Conservation (phyloP, 2,329 filamentous ascomycete genomes). For the Penicillium brasilianum region DNA sequence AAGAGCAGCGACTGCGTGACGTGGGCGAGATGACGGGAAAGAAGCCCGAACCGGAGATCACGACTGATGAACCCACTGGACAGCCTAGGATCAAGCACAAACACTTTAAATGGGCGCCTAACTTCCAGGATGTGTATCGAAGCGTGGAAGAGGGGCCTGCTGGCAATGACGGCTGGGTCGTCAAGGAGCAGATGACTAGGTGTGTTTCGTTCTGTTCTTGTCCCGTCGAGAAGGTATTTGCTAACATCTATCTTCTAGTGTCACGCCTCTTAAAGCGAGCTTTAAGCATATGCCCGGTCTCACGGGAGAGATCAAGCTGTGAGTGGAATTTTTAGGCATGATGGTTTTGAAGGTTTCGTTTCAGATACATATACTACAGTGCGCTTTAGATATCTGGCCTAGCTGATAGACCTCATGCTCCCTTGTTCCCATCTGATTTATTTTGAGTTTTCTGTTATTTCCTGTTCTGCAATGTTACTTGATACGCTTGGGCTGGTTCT, state of each 20-base stretch:
- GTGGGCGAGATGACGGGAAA: constrained; percentile 55
- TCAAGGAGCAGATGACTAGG: constrained; percentile 87
- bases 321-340: constrained; percentile 58
- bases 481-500: constrained; percentile 31
- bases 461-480: background rate
- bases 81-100: constrained; percentile 69
- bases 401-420: constrained; percentile 33
- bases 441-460: background rate
- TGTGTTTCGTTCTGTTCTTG: constrained; percentile 43
- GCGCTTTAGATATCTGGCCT: constrained; percentile 34
- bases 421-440: constrained; percentile 18
- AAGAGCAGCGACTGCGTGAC: constrained; percentile 75
- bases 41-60: constrained; percentile 30
- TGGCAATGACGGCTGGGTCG: constrained; percentile 91
- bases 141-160: constrained; percentile 79
- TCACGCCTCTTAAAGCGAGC: constrained; percentile 89
- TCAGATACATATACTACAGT: constrained; percentile 33
- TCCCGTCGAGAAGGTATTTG: constrained; percentile 3
- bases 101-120: constrained; percentile 94
- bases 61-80: constrained; percentile 29
- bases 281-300: constrained; percentile 78
- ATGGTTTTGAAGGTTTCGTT: constrained; percentile 25
- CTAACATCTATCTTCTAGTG: constrained; percentile 55
- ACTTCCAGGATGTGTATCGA: constrained; percentile 83
- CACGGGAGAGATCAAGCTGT: constrained; percentile 79